Percentiles rank a stretch among this genome's conserved stretches.
These are phyloP conservation scores for Rutstroemia sp. DNA, from an alignment of 2,329 filamentous ascomycete genomes.

Conservation along the genomic window DNA sequence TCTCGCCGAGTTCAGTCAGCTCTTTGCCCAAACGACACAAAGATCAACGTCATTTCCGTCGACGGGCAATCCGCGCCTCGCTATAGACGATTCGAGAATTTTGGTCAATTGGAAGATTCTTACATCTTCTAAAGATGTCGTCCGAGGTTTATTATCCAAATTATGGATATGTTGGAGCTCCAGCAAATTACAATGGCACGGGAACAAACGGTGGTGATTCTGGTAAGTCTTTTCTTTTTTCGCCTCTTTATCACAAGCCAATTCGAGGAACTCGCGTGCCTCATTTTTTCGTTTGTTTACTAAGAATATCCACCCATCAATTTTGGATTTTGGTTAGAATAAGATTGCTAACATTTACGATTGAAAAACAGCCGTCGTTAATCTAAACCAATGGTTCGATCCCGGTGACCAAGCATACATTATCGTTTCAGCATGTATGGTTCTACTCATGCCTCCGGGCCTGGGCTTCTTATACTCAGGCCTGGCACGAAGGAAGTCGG, in stretches of 20 bases:
- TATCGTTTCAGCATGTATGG: slow-evolving; percentile 82
- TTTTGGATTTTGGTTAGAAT: too few species aligned
- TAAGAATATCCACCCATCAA: too few species aligned
- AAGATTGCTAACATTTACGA: too few species aligned
- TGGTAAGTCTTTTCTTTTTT: slow-evolving; percentile 20
- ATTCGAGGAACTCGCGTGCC: too few species aligned
- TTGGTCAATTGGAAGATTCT: not conserved
- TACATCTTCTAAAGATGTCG: not conserved
- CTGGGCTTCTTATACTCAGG: slow-evolving; percentile 97
- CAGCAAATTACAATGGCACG: slow-evolving; percentile 56
- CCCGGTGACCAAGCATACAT: slow-evolving; percentile 93
- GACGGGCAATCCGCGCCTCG: not conserved
- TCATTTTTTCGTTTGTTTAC: too few species aligned
- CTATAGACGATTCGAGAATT: not conserved
- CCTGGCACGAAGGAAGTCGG: slow-evolving; percentile 94
- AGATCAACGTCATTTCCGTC: not conserved
- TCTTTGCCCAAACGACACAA: not conserved
- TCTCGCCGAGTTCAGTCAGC: too few species aligned
- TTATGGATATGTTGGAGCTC: slow-evolving; percentile 52
- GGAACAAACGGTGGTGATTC: slow-evolving; percentile 30
- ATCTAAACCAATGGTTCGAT: slow-evolving; percentile 93
- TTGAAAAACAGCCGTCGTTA: slow-evolving; percentile 56
- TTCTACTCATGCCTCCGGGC: slow-evolving; percentile 92
- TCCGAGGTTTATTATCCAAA: slow-evolving; percentile 18
- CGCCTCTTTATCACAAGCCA: not conserved